Percentiles rank a stretch among this genome's conserved stretches.
Conservation (phyloP, 768 basidiomycete species). For the Termitomyces sp. region DNA sequence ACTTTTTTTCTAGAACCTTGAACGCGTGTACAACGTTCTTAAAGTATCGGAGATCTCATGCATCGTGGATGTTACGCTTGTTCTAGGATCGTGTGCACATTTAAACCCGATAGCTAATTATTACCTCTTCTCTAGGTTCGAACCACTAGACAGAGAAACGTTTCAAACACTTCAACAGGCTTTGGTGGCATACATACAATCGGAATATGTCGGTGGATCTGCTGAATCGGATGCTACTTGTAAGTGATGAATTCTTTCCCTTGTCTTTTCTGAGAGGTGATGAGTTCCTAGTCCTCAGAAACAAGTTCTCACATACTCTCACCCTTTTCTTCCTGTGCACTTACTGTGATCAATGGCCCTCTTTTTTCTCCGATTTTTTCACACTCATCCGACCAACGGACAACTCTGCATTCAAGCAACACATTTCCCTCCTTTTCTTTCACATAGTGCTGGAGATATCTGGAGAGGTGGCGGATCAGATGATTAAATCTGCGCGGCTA, state of each 20-base stretch:
- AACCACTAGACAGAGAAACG: conserved; percentile 62
- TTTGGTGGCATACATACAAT: conserved; percentile 76
- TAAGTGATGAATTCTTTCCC: conserved; percentile 36
- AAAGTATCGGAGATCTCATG: neutral
- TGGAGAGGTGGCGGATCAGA: conserved; percentile 94
- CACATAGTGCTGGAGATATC: conserved; percentile 93
- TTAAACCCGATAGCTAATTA: conserved; percentile 1
- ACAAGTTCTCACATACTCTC: conserved; percentile 91
- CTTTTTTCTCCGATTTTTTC: conserved; percentile 78
- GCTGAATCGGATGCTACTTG: conserved; percentile 81
- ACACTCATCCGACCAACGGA: conserved; percentile 62
- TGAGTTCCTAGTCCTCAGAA: conserved; percentile 65
- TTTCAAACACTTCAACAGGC: conserved; percentile 73
- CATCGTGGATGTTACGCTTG: neutral
- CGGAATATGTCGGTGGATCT: conserved; percentile 82
- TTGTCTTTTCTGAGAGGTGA: conserved; percentile 11
- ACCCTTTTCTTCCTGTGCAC: conserved; percentile 86
- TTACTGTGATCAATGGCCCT: conserved; percentile 81
- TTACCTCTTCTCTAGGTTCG: conserved; percentile 37
- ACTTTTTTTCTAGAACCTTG: neutral
- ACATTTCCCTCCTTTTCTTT: conserved; percentile 85
- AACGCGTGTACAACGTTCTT: neutral
- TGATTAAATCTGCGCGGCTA: conserved; percentile 81
- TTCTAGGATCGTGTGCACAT: neutral
- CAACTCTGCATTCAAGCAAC: conserved; percentile 68